These are phyloP conservation scores for Schizothecium vesticola DNA, from an alignment of 495 filamentous ascomycete species.

Conservation along the genomic window DNA sequence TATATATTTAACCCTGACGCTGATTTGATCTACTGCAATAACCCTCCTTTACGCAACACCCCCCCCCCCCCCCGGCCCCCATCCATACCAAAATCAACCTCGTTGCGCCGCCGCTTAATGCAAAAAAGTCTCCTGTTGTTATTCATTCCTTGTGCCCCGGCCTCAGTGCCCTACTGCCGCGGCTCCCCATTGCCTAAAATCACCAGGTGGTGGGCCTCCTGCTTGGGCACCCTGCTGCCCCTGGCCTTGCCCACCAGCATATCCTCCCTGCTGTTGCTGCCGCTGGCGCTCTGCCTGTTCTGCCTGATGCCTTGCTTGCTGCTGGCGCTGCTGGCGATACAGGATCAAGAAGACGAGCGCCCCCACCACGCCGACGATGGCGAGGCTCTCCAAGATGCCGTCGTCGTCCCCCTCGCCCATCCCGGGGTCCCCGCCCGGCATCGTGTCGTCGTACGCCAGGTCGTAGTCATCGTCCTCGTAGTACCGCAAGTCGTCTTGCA, in stretches of 20 bases:
- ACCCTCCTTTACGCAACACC: not conserved
- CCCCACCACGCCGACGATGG: constrained; percentile 73
- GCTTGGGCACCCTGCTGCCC: constrained; percentile 8
- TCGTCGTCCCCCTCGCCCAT: constrained; percentile 62
- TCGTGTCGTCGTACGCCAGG: constrained; percentile 51
- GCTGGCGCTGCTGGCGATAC: constrained; percentile 73
- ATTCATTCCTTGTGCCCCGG: not conserved
- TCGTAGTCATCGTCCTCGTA: constrained; percentile 54
- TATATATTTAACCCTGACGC: not conserved
- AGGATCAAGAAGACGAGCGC: constrained; percentile 73
- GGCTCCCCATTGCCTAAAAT: constrained; percentile 67
- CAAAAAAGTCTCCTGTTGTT: not conserved
- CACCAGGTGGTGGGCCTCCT: constrained; percentile 61
- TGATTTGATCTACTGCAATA: not conserved
- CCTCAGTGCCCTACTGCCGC: constrained; percentile 70
- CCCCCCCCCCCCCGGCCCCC: no score
- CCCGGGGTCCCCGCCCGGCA: constrained; percentile 48
- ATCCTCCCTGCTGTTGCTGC: constrained; percentile 16
- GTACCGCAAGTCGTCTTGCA: constrained; percentile 68
- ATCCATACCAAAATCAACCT: not conserved
- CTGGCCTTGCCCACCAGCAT: not conserved
- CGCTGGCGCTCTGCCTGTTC: constrained; percentile 31
- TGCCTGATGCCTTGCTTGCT: constrained; percentile 39
- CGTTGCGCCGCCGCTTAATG: constrained; percentile 7
- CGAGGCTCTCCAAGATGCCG: constrained; percentile 70